Conservation (phyloP, 1,284 basidiomycete species). For the Amylostereum chailletii region DNA sequence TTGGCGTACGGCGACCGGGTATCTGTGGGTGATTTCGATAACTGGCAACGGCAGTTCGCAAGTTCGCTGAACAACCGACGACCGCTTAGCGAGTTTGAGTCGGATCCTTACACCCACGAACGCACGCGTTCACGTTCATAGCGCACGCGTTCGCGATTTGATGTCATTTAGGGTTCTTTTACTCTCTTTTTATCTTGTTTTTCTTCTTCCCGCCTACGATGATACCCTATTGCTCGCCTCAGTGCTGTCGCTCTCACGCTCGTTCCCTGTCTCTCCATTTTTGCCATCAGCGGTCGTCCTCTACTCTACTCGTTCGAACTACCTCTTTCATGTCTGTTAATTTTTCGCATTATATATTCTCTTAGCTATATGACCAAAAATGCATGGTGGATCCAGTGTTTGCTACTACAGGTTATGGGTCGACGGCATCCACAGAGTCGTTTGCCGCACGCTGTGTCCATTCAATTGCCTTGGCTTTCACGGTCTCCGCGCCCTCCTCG, state of each 20-base stretch:
- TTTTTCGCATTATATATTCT: slow-evolving; percentile 10
- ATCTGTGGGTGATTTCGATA: slow-evolving; percentile 69
- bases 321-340: slow-evolving; percentile 11
- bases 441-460: slow-evolving; percentile 63
- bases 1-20: slow-evolving; percentile 59
- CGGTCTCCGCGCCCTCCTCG: slow-evolving; percentile 70
- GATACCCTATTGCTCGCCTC: slow-evolving; percentile 19
- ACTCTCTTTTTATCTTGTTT: slow-evolving; percentile 38
- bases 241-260: slow-evolving; percentile 15
- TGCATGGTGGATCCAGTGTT: background rate
- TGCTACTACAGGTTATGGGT: background rate
- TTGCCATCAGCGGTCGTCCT: background rate
- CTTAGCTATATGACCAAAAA: slow-evolving; percentile 7
- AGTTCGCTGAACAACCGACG: slow-evolving; percentile 66
- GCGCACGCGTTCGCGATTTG: slow-evolving; percentile 27
- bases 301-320: slow-evolving; percentile 8
- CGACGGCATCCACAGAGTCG: slow-evolving; percentile 7
- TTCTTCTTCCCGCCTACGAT: slow-evolving; percentile 19
- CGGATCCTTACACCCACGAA: slow-evolving; percentile 36
- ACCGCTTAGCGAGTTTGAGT: slow-evolving; percentile 62
- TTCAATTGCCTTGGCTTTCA: slow-evolving; percentile 84
- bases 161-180: slow-evolving; percentile 23
- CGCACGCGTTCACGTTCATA: slow-evolving; percentile 62
- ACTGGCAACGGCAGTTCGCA: slow-evolving; percentile 74
- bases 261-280: slow-evolving; percentile 6